Evolutionary conservation across 108 stramenopile genomes (phyloP), one percentile per base, ranked within the genome.

Genomic region (Conticribra guillardii): DNA sequence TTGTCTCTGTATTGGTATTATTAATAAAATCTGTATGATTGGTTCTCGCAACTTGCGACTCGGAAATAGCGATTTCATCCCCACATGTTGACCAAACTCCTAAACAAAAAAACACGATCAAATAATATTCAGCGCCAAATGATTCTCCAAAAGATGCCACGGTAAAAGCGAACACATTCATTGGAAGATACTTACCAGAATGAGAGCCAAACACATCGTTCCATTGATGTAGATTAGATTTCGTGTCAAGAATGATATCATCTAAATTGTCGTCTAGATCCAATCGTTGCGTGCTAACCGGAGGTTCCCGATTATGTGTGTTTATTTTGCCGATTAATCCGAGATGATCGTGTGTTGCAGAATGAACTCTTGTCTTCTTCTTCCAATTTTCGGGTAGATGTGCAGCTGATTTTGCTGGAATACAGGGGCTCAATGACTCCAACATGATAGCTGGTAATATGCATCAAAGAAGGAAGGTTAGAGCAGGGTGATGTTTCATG

Each of bases 381-480:
- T 67, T 53, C 72, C 72, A 79, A 7, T 60, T 15, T n/a, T 24
- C 30, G 26, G 71, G 78, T 18, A 73, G 23, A 24, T 67, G 29
- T 45, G 27, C 60, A 14, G 54, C 46, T 64, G 23, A 37, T 15
- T 23, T 29, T n/a, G 58, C 56, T 19, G 58, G 59, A 24, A 55
- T 50, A 60, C 67, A 14, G 47, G 32, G 26, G 22, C 58, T 69
- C 44, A 60, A 54, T 16, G 71, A 37, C 28, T 64, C 69, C 23
- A 69, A 65, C 79, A 86, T 75, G 17, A 86, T 60, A 45, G 65
- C 85, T 79, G 23, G 21, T 33, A 9, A 54, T 14, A n/a, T 26
- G 54, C 27, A n/a, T 9, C 2, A 48, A 11, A 17, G 3, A 19
- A 55, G 29, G 45, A 34, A 9, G 54, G 26, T 28, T 50, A 54